A percentile compares a stretch with the other conserved stretches of the same genome.
Conservation (phyloP, 208 protist species). For the Leishmania turanica region DNA sequence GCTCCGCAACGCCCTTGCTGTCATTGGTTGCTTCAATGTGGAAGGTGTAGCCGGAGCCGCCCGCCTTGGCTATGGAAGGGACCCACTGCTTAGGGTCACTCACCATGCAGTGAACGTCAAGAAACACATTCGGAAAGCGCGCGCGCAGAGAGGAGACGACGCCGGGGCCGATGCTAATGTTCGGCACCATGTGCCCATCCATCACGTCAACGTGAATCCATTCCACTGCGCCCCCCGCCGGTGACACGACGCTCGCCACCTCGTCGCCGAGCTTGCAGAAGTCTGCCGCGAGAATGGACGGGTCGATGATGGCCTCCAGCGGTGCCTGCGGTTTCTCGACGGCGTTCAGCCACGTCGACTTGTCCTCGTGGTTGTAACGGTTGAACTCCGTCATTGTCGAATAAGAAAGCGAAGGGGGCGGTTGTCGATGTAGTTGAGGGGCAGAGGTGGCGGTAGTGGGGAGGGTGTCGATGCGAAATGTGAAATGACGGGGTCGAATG, state of each 20-base stretch:
- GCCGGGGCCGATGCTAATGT: conserved; percentile 96
- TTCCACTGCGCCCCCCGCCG: conserved; percentile 48
- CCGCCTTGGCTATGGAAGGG: conserved; percentile 83
- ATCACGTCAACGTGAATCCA: conserved; percentile 99
- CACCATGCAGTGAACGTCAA: conserved; percentile 98
- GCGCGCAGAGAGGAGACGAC: conserved; percentile 92
- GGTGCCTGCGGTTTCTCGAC: conserved; percentile 36
- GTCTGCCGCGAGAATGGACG: conserved; percentile 93
- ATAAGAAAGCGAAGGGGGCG: background rate
- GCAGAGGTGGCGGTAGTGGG: background rate
- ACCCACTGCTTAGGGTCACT: conserved; percentile 92
- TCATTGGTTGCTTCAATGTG: conserved; percentile 94
- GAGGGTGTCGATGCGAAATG: background rate
- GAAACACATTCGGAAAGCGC: conserved; percentile 79
- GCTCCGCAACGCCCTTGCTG: conserved; percentile 53
- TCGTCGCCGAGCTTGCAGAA: conserved; percentile 88
- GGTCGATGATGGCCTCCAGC: conserved; percentile 75
- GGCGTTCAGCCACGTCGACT: conserved; percentile 61
- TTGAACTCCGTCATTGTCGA: conserved; percentile 14
- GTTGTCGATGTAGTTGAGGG: background rate
- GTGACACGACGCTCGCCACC: conserved; percentile 74
- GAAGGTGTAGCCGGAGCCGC: conserved; percentile 94
- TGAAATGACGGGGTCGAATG: background rate
- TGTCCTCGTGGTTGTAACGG: conserved; percentile 51
- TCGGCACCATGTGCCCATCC: conserved; percentile 98